Base-by-base conservation (phyloP, 1,139 yeast species). In the Candida neerlandica region DNA sequence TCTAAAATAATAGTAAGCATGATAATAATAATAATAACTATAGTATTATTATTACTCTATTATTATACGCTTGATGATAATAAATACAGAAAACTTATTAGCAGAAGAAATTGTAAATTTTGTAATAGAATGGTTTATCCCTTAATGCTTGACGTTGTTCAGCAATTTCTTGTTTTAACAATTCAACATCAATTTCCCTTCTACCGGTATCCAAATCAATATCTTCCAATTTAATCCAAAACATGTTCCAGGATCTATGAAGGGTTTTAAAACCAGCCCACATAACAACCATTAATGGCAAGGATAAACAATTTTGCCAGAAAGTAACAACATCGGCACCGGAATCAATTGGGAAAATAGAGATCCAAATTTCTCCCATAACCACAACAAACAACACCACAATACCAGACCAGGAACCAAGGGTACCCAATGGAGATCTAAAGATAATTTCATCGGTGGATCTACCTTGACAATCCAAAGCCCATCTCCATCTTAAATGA, bases 141-240 rank as follows among this genome's bases (percentile, higher is more conserved):
- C 56, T 58, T 44, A 73, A 50, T 7, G 44, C 53, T 35, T 64
- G 67, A 53, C 63, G 67, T 46, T 77, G 81, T 30, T 75, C 78
- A 12, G 77, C 79, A 49, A 74, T 65, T 46, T 75, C 78, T 58
- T 75, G 77, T 57, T 69, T 76, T 62, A 78, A 70, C 10, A 61
- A 50, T 50, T 77, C 82, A 35, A 78, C 47, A 54, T 77, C 80
- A 47, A 71, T 61, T 43, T 75, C 78, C 60, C 80, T 70, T 63
- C 80, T 69, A 26, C 83, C 83, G 12, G 80, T 73, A 60, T 78
- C 82, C 54, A 79, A 67, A 59, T 79, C 83, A 45, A 78, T 69
- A 35, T 77, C 77, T 23, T 56, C 60, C 51, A 73, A 66, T 47
- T 66, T 70, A 53, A 77, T 59, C 58, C 60, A 63, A 32, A 67